Percentiles rank a stretch among this genome's conserved stretches.
These are phyloP conservation scores for Punica granatum DNA, from an alignment of 345 rosid species.

Conservation along the genomic window DNA sequence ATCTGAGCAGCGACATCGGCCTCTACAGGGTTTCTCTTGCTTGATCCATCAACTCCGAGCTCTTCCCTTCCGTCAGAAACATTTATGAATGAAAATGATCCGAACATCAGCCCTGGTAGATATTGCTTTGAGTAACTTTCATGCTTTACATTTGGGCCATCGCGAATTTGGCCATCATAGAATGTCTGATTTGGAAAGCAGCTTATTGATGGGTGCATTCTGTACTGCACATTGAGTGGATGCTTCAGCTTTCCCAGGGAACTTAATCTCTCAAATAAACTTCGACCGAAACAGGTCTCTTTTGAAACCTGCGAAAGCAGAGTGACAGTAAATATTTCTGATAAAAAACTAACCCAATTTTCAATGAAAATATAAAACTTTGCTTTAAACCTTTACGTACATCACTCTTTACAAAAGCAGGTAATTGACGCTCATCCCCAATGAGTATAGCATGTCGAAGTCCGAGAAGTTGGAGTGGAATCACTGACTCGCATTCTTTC, in stretches of 20 bases:
- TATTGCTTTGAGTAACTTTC: constrained; percentile 18
- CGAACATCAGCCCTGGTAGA: constrained; percentile 36
- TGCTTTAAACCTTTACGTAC: constrained; percentile 17
- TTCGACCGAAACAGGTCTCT: constrained; percentile 43
- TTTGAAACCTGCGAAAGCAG: constrained; percentile 23
- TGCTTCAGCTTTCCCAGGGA: constrained; percentile 34
- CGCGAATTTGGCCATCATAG: constrained; percentile 33
- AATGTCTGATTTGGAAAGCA: constrained; percentile 45
- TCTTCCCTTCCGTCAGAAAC: constrained; percentile 34
- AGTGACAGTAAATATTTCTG: not conserved
- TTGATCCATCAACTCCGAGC: constrained; percentile 13
- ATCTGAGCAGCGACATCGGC: constrained; percentile 29
- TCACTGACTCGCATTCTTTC: constrained; percentile 48
- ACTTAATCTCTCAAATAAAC: constrained; percentile 60
- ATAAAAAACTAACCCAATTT: not conserved
- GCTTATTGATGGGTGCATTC: constrained; percentile 81
- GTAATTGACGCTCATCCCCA: constrained; percentile 51
- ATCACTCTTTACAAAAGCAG: constrained; percentile 38
- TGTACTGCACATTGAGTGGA: constrained; percentile 45
- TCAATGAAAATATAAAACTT: not conserved
- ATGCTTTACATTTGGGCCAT: constrained; percentile 31
- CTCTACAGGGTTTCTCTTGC: constrained; percentile 38
- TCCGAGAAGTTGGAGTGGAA: constrained; percentile 41
- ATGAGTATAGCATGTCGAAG: constrained; percentile 33
- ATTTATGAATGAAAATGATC: constrained; percentile 47